Conservation (phyloP, 176 grass and related monocot genomes). For the Lolium rigidum region DNA sequence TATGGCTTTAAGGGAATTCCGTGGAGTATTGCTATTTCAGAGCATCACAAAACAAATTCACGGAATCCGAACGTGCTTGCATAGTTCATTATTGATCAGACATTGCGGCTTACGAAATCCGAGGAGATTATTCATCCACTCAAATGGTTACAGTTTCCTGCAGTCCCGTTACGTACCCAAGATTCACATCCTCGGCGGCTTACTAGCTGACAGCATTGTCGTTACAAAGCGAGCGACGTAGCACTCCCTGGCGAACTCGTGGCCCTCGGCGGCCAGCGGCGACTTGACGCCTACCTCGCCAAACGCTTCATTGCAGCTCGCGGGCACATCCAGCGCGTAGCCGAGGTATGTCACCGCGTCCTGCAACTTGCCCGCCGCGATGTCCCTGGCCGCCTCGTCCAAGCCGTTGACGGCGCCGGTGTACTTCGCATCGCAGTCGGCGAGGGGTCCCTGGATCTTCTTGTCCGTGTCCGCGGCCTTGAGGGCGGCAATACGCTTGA, state of each 20-base stretch:
- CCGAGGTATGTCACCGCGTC: constrained; percentile 45
- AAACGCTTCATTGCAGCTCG: constrained; percentile 60
- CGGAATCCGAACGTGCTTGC: not conserved
- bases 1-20: too few species aligned
- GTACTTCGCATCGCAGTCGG: constrained; percentile 50
- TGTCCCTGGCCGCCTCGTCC: not conserved
- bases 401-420: constrained; percentile 2
- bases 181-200: not conserved
- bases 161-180: not conserved
- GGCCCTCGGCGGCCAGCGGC: constrained; percentile 48
- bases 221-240: constrained; percentile 47
- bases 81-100: not conserved
- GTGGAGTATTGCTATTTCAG: not conserved
- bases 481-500: constrained; percentile 45
- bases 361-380: not conserved
- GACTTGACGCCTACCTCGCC: constrained; percentile 10
- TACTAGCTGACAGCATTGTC: not conserved
- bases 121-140: not conserved
- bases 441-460: constrained; percentile 18
- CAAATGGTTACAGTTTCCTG: not conserved
- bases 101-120: not conserved
- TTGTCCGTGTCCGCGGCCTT: constrained; percentile 42
- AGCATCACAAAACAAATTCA: not conserved
- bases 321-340: not conserved
- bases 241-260: constrained; percentile 41